phyloP scores from a whole-genome alignment of 2,329 filamentous ascomycete species.

The Penicillium sp. region DNA sequence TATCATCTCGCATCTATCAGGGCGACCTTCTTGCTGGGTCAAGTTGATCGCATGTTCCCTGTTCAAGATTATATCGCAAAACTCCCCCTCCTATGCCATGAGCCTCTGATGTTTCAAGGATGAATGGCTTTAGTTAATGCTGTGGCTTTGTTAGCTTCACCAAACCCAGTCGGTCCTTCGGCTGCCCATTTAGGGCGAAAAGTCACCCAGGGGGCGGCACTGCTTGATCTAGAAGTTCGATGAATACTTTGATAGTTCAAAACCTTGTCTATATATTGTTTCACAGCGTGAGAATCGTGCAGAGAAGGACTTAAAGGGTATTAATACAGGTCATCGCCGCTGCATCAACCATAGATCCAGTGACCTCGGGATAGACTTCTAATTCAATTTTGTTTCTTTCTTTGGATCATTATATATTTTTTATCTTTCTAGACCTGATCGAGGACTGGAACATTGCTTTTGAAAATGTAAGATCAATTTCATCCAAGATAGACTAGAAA shows the following conservation, averaged over 20 bases:
- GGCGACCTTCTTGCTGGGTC: not conserved
- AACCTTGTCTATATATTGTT: not conserved
- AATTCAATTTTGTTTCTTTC: not conserved
- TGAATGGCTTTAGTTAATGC: not conserved
- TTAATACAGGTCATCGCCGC: not conserved
- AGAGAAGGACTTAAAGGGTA: not conserved
- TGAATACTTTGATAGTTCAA: not conserved
- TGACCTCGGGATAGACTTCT: not conserved
- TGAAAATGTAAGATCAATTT: not conserved
- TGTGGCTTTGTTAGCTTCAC: not conserved
- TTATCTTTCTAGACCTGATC: not conserved
- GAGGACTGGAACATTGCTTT: not conserved
- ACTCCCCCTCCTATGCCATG: not conserved
- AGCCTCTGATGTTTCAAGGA: not conserved
- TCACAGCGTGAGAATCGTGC: not conserved
- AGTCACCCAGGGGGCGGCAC: not conserved
- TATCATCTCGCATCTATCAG: not conserved
- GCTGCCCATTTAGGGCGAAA: not conserved
- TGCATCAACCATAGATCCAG: not conserved
- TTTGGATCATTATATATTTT: not conserved
- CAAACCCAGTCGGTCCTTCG: not conserved
- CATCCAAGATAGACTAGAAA: not conserved
- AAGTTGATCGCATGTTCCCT: not conserved
- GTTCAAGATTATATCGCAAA: not conserved
- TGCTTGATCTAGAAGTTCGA: not conserved